phyloP scores from a whole-genome alignment of 2,329 filamentous ascomycete genomes.

The Fusarium sp. region DNA sequence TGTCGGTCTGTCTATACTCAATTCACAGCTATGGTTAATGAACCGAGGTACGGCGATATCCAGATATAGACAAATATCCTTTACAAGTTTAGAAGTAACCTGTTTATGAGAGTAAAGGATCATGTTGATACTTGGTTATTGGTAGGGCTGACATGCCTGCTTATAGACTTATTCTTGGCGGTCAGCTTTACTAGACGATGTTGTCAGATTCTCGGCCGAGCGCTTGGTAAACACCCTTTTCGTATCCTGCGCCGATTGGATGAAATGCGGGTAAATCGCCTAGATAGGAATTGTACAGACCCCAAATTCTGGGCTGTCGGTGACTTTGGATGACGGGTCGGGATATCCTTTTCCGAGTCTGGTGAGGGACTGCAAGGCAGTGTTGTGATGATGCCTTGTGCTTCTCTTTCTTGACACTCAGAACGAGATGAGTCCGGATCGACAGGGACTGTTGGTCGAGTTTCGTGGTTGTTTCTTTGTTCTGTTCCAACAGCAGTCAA shows the following conservation, averaged over 20 bases:
- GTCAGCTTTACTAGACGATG: conserved; percentile 13
- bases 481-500: background rate
- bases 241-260: background rate
- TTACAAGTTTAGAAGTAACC: too few relatives aligned
- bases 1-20: background rate
- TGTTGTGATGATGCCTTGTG: background rate
- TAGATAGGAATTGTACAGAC: background rate
- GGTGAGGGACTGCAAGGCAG: background rate
- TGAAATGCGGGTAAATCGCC: background rate
- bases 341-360: background rate
- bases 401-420: too few relatives aligned
- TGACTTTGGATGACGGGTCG: background rate
- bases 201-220: background rate
- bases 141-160: conserved; percentile 11
- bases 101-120: background rate
- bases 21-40: background rate
- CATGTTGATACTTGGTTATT: background rate
- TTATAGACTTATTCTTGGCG: conserved; percentile 3
- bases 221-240: background rate
- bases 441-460: background rate
- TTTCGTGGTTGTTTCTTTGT: background rate
- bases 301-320: background rate
- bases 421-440: background rate
- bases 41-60: background rate
- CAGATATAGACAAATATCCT: background rate